These are phyloP conservation scores for Fusarium sacchari DNA, from an alignment of 2,329 filamentous ascomycete genomes.

Conservation along the genomic window DNA sequence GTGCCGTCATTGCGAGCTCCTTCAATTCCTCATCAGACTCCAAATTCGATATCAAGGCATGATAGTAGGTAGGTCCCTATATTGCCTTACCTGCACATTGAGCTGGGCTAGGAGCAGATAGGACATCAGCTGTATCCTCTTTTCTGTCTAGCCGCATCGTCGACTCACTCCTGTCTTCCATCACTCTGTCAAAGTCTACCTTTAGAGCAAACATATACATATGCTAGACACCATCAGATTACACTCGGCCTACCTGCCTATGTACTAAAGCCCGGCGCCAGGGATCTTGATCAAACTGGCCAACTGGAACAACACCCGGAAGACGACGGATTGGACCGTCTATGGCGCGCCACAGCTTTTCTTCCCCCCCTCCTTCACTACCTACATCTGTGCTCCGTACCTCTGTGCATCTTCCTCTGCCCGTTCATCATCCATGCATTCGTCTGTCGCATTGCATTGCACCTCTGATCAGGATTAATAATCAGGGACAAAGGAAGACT, in stretches of 20 bases:
- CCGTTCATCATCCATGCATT: constrained; percentile 17
- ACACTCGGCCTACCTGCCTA: constrained; percentile 18
- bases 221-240: constrained; percentile 21
- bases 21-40: background rate
- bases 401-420: constrained; percentile 6
- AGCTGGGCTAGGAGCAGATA: constrained; percentile 1
- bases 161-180: constrained; percentile 6
- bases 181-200: background rate
- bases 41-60: background rate
- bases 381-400: background rate
- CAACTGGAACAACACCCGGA: constrained; percentile 58
- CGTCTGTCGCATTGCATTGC: constrained; percentile 18
- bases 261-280: constrained; percentile 23
- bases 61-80: too few relatives aligned
- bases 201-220: background rate
- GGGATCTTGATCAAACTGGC: constrained; percentile 48
- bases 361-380: constrained; percentile 7
- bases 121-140: constrained; percentile 9
- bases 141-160: constrained; percentile 12
- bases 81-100: background rate
- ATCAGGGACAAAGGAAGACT: constrained; percentile 8
- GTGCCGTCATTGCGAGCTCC: constrained; percentile 10
- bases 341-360: constrained; percentile 27
- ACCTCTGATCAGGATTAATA: background rate
- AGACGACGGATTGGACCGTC: constrained; percentile 50